These are phyloP conservation scores for Colletotrichum shisoi DNA, from an alignment of 2,329 filamentous ascomycete genomes.

Conservation along the genomic window DNA sequence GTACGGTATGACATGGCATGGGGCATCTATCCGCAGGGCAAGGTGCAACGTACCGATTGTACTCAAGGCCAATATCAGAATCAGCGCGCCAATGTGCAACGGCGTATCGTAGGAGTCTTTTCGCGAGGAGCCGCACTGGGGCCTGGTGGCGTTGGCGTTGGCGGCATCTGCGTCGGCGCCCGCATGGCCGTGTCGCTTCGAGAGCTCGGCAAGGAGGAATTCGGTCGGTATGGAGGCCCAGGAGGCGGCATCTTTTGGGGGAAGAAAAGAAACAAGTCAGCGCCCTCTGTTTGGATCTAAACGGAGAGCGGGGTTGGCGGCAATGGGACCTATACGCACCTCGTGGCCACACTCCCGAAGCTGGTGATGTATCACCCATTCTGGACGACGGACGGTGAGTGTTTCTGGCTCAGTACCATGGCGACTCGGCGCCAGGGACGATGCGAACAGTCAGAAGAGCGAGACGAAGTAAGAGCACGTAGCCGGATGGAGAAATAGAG, in stretches of 20 bases:
- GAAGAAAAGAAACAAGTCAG: constrained; percentile 16
- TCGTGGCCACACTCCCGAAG: constrained; percentile 29
- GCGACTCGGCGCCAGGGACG: constrained; percentile 22
- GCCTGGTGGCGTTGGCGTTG: constrained; percentile 51
- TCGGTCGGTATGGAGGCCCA: constrained; percentile 63
- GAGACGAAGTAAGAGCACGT: not conserved
- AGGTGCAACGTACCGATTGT: constrained; percentile 57
- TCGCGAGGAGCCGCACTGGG: constrained; percentile 62
- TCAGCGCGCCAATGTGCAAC: constrained; percentile 71
- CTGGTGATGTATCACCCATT: constrained; percentile 36
- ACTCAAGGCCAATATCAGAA: constrained; percentile 70
- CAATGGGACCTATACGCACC: constrained; percentile 13
- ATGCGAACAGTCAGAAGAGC: constrained; percentile 10
- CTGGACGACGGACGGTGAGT: constrained; percentile 30
- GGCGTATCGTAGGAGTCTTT: constrained; percentile 69
- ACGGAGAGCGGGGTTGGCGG: too few relatives aligned
- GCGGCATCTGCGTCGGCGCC: not conserved
- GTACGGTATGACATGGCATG: constrained; percentile 9
- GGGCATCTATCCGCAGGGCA: not conserved
- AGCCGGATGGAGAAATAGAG: not conserved
- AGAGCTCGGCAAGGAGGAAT: constrained; percentile 61
- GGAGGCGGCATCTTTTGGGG: constrained; percentile 47
- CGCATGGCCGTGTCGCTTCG: constrained; percentile 53
- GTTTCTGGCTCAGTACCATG: constrained; percentile 34
- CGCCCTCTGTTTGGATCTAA: not conserved